These are phyloP conservation scores for Sporobolomyces phaffii DNA, from an alignment of 768 basidiomycete species.

Conservation along the genomic window DNA sequence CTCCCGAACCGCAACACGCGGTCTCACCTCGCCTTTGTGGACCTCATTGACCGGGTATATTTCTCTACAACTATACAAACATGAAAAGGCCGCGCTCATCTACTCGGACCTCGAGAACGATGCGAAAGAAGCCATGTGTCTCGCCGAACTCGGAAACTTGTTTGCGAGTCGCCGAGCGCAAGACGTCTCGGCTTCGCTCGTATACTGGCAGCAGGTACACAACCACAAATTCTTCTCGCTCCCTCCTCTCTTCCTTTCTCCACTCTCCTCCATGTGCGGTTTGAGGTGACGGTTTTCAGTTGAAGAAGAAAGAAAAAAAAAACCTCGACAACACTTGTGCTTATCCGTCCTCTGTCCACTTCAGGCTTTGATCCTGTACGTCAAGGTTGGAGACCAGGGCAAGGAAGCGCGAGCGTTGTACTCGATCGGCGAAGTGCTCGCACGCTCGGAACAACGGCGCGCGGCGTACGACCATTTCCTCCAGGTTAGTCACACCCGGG, in stretches of 20 bases:
- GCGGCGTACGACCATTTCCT: background rate
- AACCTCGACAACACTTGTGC: too few species aligned
- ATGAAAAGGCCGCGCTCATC: conserved; percentile 18
- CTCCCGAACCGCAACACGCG: background rate
- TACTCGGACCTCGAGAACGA: background rate
- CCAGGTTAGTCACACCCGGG: too few species aligned
- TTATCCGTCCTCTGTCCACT: too few species aligned
- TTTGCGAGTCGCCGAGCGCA: background rate
- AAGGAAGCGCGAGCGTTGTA: conserved; percentile 14
- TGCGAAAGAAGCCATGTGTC: conserved; percentile 22
- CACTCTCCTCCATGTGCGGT: too few species aligned
- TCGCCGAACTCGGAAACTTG: conserved; percentile 18
- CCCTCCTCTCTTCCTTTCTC: too few species aligned
- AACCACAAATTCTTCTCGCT: too few species aligned
- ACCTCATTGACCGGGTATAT: too few species aligned
- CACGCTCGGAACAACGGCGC: background rate
- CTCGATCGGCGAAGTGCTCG: background rate
- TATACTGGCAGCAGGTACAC: conserved; percentile 20
- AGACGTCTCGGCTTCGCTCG: conserved; percentile 1
- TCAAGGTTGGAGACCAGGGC: conserved; percentile 7
- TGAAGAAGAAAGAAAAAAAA: too few species aligned
- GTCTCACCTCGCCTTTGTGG: too few species aligned
- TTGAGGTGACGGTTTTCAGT: too few species aligned
- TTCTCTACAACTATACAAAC: too few species aligned
- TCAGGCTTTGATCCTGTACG: conserved; percentile 24